Conservation (phyloP, 306 rosid species). For the Biancaea sappan region DNA sequence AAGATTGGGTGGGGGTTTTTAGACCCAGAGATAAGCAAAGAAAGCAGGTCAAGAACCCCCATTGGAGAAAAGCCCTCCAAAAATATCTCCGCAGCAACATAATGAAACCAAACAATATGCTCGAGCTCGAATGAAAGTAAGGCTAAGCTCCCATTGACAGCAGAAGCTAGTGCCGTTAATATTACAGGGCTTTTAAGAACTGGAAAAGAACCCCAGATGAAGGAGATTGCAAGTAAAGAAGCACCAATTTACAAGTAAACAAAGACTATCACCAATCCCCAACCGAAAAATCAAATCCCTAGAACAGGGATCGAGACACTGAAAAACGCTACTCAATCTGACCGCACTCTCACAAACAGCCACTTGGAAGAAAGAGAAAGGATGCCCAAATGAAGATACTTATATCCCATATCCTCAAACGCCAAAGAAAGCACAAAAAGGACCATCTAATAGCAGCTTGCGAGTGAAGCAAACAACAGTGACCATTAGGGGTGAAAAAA, state of each 20-base stretch:
- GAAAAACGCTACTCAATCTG: constrained; percentile 33
- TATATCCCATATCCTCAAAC: constrained; percentile 34
- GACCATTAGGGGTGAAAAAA: background rate
- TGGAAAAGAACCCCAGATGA: constrained; percentile 29
- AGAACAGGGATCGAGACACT: constrained; percentile 34
- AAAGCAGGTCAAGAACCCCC: constrained; percentile 50
- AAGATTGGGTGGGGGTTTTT: constrained; percentile 31
- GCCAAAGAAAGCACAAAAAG: constrained; percentile 35
- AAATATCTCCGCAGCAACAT: constrained; percentile 36
- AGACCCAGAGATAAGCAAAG: constrained; percentile 42
- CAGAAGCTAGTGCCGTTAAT: background rate
- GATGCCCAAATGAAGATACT: constrained; percentile 35
- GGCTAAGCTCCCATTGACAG: constrained; percentile 31
- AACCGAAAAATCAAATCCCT: constrained; percentile 42
- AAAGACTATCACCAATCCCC: constrained; percentile 37
- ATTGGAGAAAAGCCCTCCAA: constrained; percentile 42
- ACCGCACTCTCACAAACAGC: constrained; percentile 21
- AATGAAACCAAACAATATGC: constrained; percentile 38
- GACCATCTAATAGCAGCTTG: constrained; percentile 45
- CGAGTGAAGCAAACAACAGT: constrained; percentile 43
- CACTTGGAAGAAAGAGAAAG: constrained; percentile 11
- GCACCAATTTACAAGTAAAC: constrained; percentile 16
- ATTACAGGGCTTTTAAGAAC: constrained; percentile 35
- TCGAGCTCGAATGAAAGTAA: constrained; percentile 38
- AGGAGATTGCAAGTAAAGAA: constrained; percentile 21